phyloP scores from a whole-genome alignment of 176 grass and related monocot species.

The Zizania latifolia region DNA sequence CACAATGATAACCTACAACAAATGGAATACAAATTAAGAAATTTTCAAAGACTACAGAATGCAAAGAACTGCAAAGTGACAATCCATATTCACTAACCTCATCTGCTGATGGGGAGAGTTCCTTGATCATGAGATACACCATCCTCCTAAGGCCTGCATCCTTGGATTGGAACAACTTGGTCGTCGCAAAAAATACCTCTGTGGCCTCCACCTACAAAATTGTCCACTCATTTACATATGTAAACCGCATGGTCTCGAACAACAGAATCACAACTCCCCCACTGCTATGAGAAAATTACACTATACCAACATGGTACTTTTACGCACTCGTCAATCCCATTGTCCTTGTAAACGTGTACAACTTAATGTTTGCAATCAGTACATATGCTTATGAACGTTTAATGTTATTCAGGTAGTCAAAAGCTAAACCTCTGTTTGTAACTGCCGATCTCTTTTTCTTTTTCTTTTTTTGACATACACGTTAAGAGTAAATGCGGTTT shows the following conservation, averaged over 20 bases:
- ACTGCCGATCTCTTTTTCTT: no score
- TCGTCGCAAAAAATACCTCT: slow-evolving; percentile 89
- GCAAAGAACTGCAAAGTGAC: not conserved
- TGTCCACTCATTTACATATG: slow-evolving; percentile 1
- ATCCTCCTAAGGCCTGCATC: slow-evolving; percentile 95
- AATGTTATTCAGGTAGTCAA: not conserved
- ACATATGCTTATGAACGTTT: not conserved
- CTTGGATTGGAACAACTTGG: slow-evolving; percentile 97
- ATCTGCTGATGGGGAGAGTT: slow-evolving; percentile 86
- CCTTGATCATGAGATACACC: slow-evolving; percentile 99
- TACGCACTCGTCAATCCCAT: not conserved
- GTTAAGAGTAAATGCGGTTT: no score
- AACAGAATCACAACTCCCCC: not conserved
- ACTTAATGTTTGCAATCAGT: not conserved
- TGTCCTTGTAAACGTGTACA: slow-evolving; percentile 2
- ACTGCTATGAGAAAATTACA: not conserved
- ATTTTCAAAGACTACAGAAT: not conserved
- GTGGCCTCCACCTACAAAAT: slow-evolving; percentile 79
- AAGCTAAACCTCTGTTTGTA: not conserved
- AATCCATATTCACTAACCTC: slow-evolving; percentile 48
- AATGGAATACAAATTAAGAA: slow-evolving; percentile 7
- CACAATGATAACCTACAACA: slow-evolving; percentile 90
- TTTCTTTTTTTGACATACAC: no score
- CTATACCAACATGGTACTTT: not conserved
- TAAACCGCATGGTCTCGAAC: not conserved